A percentile compares a stretch with the other conserved stretches of the same genome.
Evolutionary conservation across 345 rosid genomes (phyloP).

Genomic region (Ceriops zippeliana): DNA sequence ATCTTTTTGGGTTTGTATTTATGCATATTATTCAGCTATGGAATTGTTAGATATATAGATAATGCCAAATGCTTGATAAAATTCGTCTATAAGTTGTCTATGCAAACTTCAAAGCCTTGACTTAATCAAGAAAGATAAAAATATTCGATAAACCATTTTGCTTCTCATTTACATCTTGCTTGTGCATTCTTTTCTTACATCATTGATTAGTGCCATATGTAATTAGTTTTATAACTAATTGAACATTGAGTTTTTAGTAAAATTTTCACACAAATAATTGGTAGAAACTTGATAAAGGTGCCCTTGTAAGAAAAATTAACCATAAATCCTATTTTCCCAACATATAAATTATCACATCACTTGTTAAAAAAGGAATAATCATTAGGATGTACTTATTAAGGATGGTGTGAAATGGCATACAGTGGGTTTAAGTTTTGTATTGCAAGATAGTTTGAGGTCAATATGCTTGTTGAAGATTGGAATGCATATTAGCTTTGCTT

Average conservation of each 20-base stretch:
- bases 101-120: no score
- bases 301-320: not conserved
- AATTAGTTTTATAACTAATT: conserved; percentile 5
- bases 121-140: no score
- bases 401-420: conserved; percentile 11
- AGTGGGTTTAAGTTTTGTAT: not conserved
- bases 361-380: conserved; percentile 1
- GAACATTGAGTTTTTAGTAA: not conserved
- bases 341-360: not conserved
- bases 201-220: conserved; percentile 1
- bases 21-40: no score
- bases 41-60: no score
- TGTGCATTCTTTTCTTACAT: conserved; percentile 1
- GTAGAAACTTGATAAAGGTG: conserved; percentile 1
- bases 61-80: no score
- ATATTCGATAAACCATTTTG: conserved; percentile 4
- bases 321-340: not conserved
- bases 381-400: not conserved
- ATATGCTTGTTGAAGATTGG: not conserved
- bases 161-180: not conserved
- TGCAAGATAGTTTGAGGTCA: conserved; percentile 3
- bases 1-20: no score
- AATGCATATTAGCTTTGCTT: not conserved
- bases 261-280: not conserved
- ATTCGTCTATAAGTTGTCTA: no score